Percentiles rank a stretch among this genome's conserved stretches.
These are phyloP conservation scores for Sequoia sempervirens DNA, from an alignment of 75 land plant genomes.

Conservation along the genomic window DNA sequence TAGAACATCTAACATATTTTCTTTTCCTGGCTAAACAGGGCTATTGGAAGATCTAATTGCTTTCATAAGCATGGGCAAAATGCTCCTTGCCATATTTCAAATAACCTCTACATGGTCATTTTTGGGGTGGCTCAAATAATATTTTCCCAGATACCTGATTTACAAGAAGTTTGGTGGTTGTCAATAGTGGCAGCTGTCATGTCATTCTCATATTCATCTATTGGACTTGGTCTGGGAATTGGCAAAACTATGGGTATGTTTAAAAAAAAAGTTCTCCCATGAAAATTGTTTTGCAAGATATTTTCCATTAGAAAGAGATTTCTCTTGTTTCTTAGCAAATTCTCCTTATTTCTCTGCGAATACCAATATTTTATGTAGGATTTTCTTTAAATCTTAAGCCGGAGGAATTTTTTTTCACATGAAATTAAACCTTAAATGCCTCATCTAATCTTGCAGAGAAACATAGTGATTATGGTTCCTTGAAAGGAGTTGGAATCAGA, in stretches of 20 bases:
- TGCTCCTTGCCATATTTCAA: slow-evolving; percentile 33
- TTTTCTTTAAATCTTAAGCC: neutral
- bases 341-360: neutral
- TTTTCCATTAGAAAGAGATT: neutral
- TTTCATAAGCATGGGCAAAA: slow-evolving; percentile 54
- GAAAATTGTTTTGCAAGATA: neutral
- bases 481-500: neutral
- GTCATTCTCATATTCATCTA: slow-evolving; percentile 65
- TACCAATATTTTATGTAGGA: neutral
- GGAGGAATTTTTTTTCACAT: neutral
- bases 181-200: slow-evolving; percentile 76
- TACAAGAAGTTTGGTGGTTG: slow-evolving; percentile 62
- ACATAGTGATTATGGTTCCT: neutral
- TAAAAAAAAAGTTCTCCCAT: neutral
- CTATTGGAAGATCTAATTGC: slow-evolving; percentile 58
- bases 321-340: neutral
- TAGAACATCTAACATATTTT: neutral
- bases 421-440: neutral
- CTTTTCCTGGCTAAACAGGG: slow-evolving; percentile 21
- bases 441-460: slow-evolving; percentile 2
- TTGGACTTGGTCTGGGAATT: slow-evolving; percentile 67
- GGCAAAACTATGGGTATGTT: slow-evolving; percentile 41
- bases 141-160: slow-evolving; percentile 65
- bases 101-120: slow-evolving; percentile 42
- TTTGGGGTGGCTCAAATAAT: slow-evolving; percentile 53